Evolutionary conservation across 441 rosid genomes (phyloP), one percentile per base, ranked within the genome.

Genomic region (Gossypium gossypioides): DNA sequence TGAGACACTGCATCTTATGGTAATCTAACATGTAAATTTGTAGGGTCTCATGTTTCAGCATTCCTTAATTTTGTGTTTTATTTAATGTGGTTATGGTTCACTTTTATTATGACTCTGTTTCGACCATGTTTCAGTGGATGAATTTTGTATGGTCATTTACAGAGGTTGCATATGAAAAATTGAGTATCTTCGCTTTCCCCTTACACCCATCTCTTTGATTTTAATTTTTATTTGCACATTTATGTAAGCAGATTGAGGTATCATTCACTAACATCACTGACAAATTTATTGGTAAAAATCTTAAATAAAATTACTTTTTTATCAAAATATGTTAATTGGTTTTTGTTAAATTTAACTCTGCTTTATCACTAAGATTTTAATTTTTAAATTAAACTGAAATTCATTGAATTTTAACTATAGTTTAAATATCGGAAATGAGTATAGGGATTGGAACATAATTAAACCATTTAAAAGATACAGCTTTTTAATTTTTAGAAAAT

Each of bases 1-100:
- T 75, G 66, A 22, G 80, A 75, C 77, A 37, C 32, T 72, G 81
- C 67, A 73, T 69, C 42, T 25, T 69, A 68, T 81, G 79, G 61
- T 63, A 73, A 78, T 68, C 52, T 76, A 67, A 72, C 76, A 64
- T 81, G 88, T 84, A 86, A 72, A 84, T 83, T 83, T 72, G 59
- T 85, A 79, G 85, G 83, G 74, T 71, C 44, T 27, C 71, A 60
- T 50, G 65, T 13, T 57, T 42, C 22, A 29, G 13, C 61, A 18
- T 29, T 13, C 24, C 60, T n/a, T 52, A 18, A 52, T 29, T 68
- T 3, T 52, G 48, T 32, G 58, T 50, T 18, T 6, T 24, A 46
- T 24, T 66, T 48, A n/a, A 7, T 48, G 40, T 66, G 22, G n/a
- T 13, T 66, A 25, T 48, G 24, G 8, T 58, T 58, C 46, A 34